Evolutionary conservation across 192 early-diverging fungal species (phyloP), one percentile per base, ranked within the genome.

Genomic region (Phycomyces blakesleeanus): DNA sequence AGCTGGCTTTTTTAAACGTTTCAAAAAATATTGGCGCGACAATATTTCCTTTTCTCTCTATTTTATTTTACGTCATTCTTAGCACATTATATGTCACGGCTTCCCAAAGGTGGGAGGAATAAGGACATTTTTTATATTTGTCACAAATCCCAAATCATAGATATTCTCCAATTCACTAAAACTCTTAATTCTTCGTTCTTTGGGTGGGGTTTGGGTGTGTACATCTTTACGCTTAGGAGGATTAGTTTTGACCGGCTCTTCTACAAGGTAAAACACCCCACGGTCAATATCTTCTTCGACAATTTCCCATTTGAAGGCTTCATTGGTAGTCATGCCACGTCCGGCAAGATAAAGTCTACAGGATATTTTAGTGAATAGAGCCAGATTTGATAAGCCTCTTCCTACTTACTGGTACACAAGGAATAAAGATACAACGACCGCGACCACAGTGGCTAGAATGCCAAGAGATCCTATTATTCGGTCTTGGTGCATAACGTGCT

Each of bases 231-330:
- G 10, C 25, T 38, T 26, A n/a, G n/a, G 20, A 22, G 18, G 1
- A 21, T 34, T 51, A 14, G 51, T 29, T n/a, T n/a, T n/a, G n/a
- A n/a, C n/a, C 16, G 12, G 1, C 34, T 39, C 9, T 65, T 65
- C 57, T 24, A 57, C 26, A 21, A 44, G 44, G 21, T 29, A 70
- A 10, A 83, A 54, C 20, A 81, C 79, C 0, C 77, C 74, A 20
- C 63, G 61, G 47, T 77, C 60, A 11, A 81, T 71, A 34, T 72
- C 67, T 62, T 83, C 81, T n/a, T 80, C 75, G 21, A 83, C 51
- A 15, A 73, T 63, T 44, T 81, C 79, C 81, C 81, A 81, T 65
- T 83, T 83, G 61, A 81, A 81, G 5, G 79, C 68, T 40, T 83
- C 81, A 49, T 83, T 83, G 1, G 81, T 75, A 14, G 81, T 83